Conservation (phyloP, 176 grass and related monocot genomes). For the Hsuehochloa calcarea region DNA sequence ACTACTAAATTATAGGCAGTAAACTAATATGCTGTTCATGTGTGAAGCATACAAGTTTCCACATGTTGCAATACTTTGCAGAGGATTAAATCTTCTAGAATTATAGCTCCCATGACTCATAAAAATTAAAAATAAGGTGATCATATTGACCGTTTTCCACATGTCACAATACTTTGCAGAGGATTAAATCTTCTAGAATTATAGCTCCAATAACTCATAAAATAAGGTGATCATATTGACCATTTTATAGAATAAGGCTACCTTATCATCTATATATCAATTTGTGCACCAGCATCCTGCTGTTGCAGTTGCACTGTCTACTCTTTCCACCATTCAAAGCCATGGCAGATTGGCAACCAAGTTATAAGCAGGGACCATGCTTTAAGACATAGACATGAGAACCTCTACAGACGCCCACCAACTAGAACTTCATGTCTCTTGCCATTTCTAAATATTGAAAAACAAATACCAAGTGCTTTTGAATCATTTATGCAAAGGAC, state of each 20-base stretch:
- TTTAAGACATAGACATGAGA: neutral
- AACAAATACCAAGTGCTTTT: neutral
- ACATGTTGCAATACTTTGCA: neutral
- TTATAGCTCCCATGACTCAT: neutral
- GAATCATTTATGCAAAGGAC: neutral
- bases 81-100: neutral
- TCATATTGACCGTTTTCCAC: neutral
- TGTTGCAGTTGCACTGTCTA: neutral
- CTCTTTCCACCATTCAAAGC: neutral
- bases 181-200: neutral
- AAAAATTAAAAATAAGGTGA: neutral
- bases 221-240: neutral
- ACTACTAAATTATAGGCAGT: neutral
- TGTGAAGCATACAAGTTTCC: neutral
- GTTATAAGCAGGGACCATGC: neutral
- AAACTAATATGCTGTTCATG: neutral
- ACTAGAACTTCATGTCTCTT: neutral
- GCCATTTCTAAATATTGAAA: neutral
- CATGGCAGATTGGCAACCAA: slow-evolving; percentile 16
- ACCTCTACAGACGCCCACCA: neutral
- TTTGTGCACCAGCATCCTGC: neutral
- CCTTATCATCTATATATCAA: neutral
- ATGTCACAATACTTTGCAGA: neutral
- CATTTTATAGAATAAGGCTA: neutral
- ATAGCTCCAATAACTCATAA: neutral